These are phyloP conservation scores for Colletotrichum sp. DNA, from an alignment of 2,329 filamentous ascomycete species.

Conservation along the genomic window DNA sequence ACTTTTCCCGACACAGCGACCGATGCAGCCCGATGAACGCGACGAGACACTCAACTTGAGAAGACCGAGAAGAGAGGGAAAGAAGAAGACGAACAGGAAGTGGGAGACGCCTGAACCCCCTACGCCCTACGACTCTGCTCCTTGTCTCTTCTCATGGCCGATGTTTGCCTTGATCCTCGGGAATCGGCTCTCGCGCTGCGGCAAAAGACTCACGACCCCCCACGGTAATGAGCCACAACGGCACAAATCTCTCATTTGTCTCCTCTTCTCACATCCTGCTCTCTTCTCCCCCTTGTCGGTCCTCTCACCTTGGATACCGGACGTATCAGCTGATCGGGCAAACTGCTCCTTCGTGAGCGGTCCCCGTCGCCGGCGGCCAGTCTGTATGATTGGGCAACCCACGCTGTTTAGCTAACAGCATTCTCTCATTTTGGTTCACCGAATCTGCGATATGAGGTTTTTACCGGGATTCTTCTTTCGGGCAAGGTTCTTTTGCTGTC, in stretches of 20 bases:
- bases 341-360: background rate
- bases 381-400: constrained; percentile 6
- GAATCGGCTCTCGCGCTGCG: background rate
- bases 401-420: constrained; percentile 12
- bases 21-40: background rate
- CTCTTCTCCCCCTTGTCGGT: background rate
- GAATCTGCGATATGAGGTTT: background rate
- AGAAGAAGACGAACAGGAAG: background rate
- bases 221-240: constrained; percentile 7
- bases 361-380: background rate
- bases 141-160: background rate
- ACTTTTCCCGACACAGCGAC: background rate
- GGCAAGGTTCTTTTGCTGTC: background rate
- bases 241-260: background rate
- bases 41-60: background rate
- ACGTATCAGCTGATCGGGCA: background rate
- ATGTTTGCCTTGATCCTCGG: background rate
- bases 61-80: background rate
- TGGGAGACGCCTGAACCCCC: background rate
- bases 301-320: background rate
- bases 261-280: background rate
- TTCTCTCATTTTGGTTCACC: background rate
- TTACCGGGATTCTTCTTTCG: background rate
- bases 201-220: background rate
- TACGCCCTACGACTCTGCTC: background rate